Conservation (phyloP, 1,139 yeast species). For the Magnusiomyces ingens region DNA sequence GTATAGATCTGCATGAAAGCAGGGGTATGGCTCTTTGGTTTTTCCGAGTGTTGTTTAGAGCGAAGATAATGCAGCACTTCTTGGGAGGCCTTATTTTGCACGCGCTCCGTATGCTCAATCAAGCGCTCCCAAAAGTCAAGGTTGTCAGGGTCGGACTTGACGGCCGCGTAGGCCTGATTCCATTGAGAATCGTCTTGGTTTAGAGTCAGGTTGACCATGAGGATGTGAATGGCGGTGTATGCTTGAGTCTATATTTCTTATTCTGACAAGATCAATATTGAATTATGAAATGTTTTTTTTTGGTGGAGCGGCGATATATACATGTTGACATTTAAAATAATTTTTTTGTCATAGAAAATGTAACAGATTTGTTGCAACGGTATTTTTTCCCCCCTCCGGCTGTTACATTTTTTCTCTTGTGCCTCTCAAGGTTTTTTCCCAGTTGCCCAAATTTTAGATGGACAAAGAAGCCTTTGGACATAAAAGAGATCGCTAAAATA, state of each 20-base stretch:
- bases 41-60: not conserved
- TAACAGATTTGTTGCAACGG: not conserved
- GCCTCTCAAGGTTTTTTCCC: no score
- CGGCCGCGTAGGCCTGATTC: conserved; percentile 21
- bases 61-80: not conserved
- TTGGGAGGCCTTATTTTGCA: conserved; percentile 22
- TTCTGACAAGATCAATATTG: not conserved
- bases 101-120: conserved; percentile 32
- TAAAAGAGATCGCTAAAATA: no score
- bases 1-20: conserved; percentile 33
- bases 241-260: not conserved
- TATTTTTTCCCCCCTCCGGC: no score
- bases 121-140: conserved; percentile 46
- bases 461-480: no score
- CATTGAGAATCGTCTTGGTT: conserved; percentile 18
- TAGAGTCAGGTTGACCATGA: conserved; percentile 5
- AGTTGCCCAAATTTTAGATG: no score
- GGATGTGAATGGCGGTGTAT: no score
- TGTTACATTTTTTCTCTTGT: no score
- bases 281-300: not conserved
- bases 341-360: not conserved
- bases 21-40: not conserved
- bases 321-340: not conserved
- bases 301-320: no score
- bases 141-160: conserved; percentile 37